Evolutionary conservation across 495 filamentous ascomycete species (phyloP), one percentile per base, ranked within the genome.

Genomic region (Chlorociboria aeruginascens): DNA sequence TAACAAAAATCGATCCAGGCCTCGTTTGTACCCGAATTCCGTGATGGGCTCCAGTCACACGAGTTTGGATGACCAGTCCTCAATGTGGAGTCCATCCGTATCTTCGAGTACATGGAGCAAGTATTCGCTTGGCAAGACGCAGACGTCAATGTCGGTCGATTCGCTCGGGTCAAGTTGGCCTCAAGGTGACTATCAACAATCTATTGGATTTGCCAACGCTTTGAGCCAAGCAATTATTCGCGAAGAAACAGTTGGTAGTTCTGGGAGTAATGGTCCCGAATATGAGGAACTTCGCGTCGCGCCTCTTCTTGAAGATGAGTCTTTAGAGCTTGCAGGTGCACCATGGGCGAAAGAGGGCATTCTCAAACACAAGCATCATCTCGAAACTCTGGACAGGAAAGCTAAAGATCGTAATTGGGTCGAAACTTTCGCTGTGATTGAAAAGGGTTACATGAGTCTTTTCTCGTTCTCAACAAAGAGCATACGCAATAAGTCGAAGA

Each of bases 321-420:
- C 80, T 0, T 68, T 98, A 13, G 89, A 92, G 54, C 78, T 98
- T 35, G 80, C 81, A 6, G 92, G 92, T 13, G 86, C 92, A 8
- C 92, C 92, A 8, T 98, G 92, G 92, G 84, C 93, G 33, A 98
- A 99, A 59, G 92, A 99, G 63, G 92, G 92, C 33, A 85, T 92
- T 49, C 67, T 97, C 12, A 90, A 89, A 56, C 90, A 97, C 65
- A 97, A 97, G 64, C 92, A 95, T 61, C 89, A 96, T 60, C 73
- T 96, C 12, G 90, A 96, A 58, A 76, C 83, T 7, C 70, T 83
- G 38, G 89, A 92, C 52, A 95, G 92, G 71, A 81, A 83, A 56
- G 84, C 90, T 45, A 95, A 89, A 63, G 87, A 95, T 58, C 76
- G 89, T 25, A 87, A 85, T 46, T 99, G 92, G 92, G 81, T 73